Percentiles rank a stretch among this genome's conserved stretches.
Conservation (phyloP, 2,329 filamentous ascomycete genomes). For the Podosphaera leucotricha region DNA sequence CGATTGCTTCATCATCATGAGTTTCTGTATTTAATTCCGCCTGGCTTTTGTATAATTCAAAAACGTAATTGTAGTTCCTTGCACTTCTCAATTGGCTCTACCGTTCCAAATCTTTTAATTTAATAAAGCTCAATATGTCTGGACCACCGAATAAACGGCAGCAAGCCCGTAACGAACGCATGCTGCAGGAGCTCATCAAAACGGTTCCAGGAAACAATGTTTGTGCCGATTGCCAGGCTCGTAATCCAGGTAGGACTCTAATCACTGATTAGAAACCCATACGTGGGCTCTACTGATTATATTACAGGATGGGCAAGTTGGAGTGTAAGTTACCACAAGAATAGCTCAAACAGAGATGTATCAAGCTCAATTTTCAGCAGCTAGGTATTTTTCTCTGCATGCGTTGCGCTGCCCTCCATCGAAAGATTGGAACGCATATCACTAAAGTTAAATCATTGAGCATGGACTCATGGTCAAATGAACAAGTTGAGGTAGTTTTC, state of each 20-base stretch:
- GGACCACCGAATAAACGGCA: conserved; percentile 75
- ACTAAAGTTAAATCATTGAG: conserved; percentile 97
- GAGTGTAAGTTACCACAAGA: conserved; percentile 13
- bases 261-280: neutral
- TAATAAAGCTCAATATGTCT: conserved; percentile 30
- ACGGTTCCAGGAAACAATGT: conserved; percentile 68
- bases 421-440: conserved; percentile 90
- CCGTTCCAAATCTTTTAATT: conserved; percentile 1
- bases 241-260: conserved; percentile 55
- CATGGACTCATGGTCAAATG: conserved; percentile 92
- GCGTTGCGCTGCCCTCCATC: conserved; percentile 85
- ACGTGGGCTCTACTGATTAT: conserved; percentile 3
- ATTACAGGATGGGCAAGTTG: conserved; percentile 16
- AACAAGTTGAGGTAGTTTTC: conserved; percentile 67
- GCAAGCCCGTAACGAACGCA: conserved; percentile 88
- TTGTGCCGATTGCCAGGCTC: conserved; percentile 80
- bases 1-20: neutral
- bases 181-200: conserved; percentile 71
- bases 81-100: neutral
- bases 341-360: neutral
- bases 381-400: conserved; percentile 92
- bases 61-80: neutral
- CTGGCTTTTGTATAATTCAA: neutral
- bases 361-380: conserved; percentile 23
- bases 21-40: neutral